Evolutionary conservation across 805 yeast species (phyloP).

Genomic region (Lipomyces starkeyi): DNA sequence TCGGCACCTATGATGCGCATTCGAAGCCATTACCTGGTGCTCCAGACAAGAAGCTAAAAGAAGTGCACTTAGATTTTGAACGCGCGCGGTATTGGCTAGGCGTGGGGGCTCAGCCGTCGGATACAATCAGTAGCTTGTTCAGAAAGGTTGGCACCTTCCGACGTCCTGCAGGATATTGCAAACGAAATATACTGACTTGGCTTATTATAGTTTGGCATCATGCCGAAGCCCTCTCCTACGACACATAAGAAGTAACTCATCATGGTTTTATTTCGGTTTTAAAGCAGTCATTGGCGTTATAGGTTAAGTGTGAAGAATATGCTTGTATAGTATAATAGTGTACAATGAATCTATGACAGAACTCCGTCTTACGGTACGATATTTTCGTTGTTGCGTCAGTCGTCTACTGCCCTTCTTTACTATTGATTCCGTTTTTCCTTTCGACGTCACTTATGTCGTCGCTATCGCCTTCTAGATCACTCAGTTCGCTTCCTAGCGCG

Average conservation of each 20-base stretch:
- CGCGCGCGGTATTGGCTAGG: constrained; percentile 96
- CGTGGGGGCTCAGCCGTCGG: constrained; percentile 94
- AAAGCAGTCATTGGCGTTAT: neutral
- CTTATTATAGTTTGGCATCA: constrained; percentile 6
- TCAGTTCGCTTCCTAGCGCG: constrained; percentile 49
- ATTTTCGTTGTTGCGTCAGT: neutral
- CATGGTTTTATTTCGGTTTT: neutral
- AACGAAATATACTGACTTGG: neutral
- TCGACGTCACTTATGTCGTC: constrained; percentile 16
- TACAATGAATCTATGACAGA: neutral
- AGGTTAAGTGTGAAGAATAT: neutral
- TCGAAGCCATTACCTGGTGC: constrained; percentile 69
- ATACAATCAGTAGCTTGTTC: constrained; percentile 75
- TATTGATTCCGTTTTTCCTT: neutral
- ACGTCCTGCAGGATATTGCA: neutral
- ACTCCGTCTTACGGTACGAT: neutral
- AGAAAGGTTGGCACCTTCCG: constrained; percentile 57
- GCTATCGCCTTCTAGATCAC: constrained; percentile 28
- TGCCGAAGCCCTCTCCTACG: constrained; percentile 17
- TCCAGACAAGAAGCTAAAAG: constrained; percentile 65
- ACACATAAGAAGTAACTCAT: constrained; percentile 1
- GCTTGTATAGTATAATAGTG: neutral
- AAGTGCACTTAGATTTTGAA: constrained; percentile 81
- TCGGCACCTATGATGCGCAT: constrained; percentile 90
- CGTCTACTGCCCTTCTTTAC: constrained; percentile 8